phyloP scores from a whole-genome alignment of 352 stramenopile genomes.

The Phytophthora megakarya region DNA sequence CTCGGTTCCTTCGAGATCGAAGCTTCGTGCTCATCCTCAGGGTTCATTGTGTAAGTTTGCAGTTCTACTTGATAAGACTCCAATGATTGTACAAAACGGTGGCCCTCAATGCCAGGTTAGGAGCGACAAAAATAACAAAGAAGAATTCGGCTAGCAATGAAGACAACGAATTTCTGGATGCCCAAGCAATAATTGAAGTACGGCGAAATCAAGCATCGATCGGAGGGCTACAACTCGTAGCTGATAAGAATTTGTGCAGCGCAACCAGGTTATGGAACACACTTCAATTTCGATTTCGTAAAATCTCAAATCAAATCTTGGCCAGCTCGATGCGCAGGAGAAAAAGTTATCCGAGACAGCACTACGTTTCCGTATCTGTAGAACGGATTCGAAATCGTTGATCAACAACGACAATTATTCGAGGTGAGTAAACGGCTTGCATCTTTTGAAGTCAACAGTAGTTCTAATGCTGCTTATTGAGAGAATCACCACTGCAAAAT shows the following conservation, averaged over 20 bases:
- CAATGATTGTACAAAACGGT: background rate
- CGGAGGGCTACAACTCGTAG: constrained; percentile 44
- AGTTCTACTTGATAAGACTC: background rate
- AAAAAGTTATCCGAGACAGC: too few relatives aligned
- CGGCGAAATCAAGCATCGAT: constrained; percentile 22
- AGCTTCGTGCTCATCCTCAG: too few relatives aligned
- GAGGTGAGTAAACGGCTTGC: constrained; percentile 1
- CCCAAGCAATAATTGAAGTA: too few relatives aligned
- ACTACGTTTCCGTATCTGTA: constrained; percentile 32
- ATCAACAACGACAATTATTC: constrained; percentile 12
- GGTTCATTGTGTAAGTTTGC: constrained; percentile 38
- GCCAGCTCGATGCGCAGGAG: constrained; percentile 5
- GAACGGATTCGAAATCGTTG: constrained; percentile 27
- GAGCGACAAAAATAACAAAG: constrained; percentile 20
- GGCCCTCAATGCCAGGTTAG: background rate
- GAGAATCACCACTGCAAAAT: too few relatives aligned
- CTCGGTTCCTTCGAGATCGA: too few relatives aligned
- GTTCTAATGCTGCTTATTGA: too few relatives aligned
- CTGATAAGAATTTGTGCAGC: constrained; percentile 47
- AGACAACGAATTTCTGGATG: constrained; percentile 46
- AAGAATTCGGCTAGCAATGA: constrained; percentile 2
- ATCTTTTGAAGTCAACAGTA: too few relatives aligned
- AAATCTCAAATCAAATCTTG: too few relatives aligned
- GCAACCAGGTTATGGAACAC: constrained; percentile 34
- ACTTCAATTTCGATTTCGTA: constrained; percentile 6